Evolutionary conservation across 1,284 basidiomycete genomes (phyloP).

Genomic region (Fereydounia khargensis): DNA sequence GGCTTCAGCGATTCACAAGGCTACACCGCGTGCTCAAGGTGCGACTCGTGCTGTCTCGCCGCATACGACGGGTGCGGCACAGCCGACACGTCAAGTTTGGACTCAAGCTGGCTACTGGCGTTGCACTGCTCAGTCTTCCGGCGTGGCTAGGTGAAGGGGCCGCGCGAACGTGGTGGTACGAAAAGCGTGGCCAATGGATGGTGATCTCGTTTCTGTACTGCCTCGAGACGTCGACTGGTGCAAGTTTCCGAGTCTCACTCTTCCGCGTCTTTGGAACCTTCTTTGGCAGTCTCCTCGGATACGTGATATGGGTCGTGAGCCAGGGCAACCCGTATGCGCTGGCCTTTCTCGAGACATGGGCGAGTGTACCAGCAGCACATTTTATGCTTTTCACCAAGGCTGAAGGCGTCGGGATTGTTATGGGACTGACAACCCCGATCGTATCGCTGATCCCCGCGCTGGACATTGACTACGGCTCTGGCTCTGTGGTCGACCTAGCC

Average conservation of each 20-base stretch:
- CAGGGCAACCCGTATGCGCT: constrained; percentile 60
- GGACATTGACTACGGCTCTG: constrained; percentile 8
- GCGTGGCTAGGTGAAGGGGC: constrained; percentile 49
- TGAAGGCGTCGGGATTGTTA: constrained; percentile 58
- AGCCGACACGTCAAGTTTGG: constrained; percentile 60
- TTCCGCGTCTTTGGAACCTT: constrained; percentile 60
- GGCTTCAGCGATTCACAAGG: not conserved
- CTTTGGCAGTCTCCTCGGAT: constrained; percentile 58
- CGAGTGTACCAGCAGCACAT: constrained; percentile 58
- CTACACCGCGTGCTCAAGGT: constrained; percentile 7
- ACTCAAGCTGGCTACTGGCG: constrained; percentile 59
- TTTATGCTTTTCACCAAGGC: constrained; percentile 56
- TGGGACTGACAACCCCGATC: constrained; percentile 50
- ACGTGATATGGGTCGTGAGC: constrained; percentile 58
- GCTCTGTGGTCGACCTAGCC: constrained; percentile 25
- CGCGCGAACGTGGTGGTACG: constrained; percentile 58
- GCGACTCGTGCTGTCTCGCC: constrained; percentile 22
- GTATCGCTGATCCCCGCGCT: constrained; percentile 60
- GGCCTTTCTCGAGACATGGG: constrained; percentile 57
- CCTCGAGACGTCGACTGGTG: constrained; percentile 61
- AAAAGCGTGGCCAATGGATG: constrained; percentile 59
- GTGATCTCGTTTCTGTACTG: constrained; percentile 58
- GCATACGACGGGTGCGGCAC: constrained; percentile 43
- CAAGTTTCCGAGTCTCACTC: constrained; percentile 59
- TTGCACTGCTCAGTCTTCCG: constrained; percentile 59